Conservation (phyloP, 352 stramenopile species). For the Pythium guiyangense region DNA sequence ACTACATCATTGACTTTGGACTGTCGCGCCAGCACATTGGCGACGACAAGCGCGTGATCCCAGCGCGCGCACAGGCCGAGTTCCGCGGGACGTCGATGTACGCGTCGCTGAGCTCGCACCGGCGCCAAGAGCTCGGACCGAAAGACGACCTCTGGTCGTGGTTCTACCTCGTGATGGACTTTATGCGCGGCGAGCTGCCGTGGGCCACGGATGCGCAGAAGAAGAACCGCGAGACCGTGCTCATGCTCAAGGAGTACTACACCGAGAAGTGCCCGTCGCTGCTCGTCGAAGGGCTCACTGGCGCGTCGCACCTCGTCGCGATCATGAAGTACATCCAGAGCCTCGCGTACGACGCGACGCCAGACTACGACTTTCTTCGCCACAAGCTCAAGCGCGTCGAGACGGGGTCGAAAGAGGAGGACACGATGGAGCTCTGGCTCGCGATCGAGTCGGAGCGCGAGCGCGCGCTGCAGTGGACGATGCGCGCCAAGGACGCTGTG, state of each 20-base stretch:
- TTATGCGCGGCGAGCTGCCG: slow-evolving; percentile 80
- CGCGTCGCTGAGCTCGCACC: slow-evolving; percentile 80
- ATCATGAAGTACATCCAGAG: slow-evolving; percentile 77
- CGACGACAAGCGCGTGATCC: slow-evolving; percentile 58
- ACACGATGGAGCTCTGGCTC: slow-evolving; percentile 42
- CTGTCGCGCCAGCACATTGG: slow-evolving; percentile 73
- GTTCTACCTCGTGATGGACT: slow-evolving; percentile 88
- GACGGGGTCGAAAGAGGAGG: slow-evolving; percentile 27
- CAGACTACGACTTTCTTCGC: slow-evolving; percentile 56
- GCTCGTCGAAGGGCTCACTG: slow-evolving; percentile 68
- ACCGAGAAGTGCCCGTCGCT: slow-evolving; percentile 65
- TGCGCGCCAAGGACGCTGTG: slow-evolving; percentile 41
- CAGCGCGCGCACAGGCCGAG: slow-evolving; percentile 55
- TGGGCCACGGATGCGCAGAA: slow-evolving; percentile 80
- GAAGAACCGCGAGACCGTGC: slow-evolving; percentile 79
- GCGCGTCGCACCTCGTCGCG: slow-evolving; percentile 58
- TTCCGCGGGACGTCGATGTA: slow-evolving; percentile 90
- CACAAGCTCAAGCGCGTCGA: slow-evolving; percentile 32
- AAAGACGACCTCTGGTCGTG: slow-evolving; percentile 89
- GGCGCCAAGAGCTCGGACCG: slow-evolving; percentile 68
- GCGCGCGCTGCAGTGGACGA: slow-evolving; percentile 48
- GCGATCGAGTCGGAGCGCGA: slow-evolving; percentile 20
- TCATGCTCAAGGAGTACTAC: slow-evolving; percentile 81
- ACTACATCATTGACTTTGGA: slow-evolving; percentile 85
- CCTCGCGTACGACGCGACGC: slow-evolving; percentile 69